A percentile compares a stretch with the other conserved stretches of the same genome.
These are phyloP conservation scores for Chlamydomonas sp. DNA, from an alignment of 139 green algal genomes.

Conservation along the genomic window DNA sequence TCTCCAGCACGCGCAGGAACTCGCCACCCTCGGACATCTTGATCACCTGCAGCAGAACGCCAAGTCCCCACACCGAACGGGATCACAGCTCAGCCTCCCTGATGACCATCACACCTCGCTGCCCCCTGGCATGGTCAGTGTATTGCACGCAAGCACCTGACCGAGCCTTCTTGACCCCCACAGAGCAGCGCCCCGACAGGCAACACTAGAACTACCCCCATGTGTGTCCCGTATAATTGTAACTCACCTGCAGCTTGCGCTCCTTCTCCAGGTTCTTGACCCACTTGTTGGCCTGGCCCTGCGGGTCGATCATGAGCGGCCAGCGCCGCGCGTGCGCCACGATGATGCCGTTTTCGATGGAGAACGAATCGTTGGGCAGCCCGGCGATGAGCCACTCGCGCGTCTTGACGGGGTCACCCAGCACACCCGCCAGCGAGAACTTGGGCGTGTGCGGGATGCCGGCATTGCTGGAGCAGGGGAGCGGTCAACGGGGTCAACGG, in stretches of 20 bases:
- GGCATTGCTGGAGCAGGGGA: slow-evolving; percentile 5
- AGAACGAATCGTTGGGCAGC: slow-evolving; percentile 77
- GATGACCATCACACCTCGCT: no score
- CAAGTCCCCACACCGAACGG: background rate
- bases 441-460: slow-evolving; percentile 56
- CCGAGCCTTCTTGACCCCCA: no score
- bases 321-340: slow-evolving; percentile 71
- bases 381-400: slow-evolving; percentile 74
- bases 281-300: slow-evolving; percentile 85
- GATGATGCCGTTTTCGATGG: slow-evolving; percentile 81
- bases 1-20: slow-evolving; percentile 79
- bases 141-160: no score
- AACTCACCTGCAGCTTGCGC: slow-evolving; percentile 56
- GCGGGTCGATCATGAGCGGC: slow-evolving; percentile 83
- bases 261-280: slow-evolving; percentile 74
- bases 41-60: slow-evolving; percentile 61
- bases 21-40: slow-evolving; percentile 75
- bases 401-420: slow-evolving; percentile 71
- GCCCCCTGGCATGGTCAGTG: no score
- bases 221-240: background rate
- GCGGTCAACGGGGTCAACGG: background rate
- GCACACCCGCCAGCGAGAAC: slow-evolving; percentile 61
- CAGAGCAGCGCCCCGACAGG: no score
- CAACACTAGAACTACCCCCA: no score
- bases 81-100: no score